Base-by-base conservation (phyloP, 2,329 filamentous ascomycete genomes). In the Phaeosphaeria sp. region DNA sequence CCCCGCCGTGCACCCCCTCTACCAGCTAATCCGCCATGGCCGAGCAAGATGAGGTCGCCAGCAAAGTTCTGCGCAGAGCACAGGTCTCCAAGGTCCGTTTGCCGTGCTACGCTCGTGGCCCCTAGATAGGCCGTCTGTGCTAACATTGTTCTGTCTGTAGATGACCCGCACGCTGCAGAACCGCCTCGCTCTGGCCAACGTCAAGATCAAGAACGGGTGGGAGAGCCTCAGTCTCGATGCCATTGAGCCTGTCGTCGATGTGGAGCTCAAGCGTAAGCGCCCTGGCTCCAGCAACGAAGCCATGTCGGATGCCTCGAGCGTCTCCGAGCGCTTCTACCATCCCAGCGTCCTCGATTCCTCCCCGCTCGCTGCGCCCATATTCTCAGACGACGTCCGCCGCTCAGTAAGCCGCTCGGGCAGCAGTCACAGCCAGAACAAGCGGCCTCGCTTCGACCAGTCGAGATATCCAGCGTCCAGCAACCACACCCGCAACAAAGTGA, bases 151-250 rank as follows among this genome's bases (percentile, higher is more conserved):
- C 30, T 36, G 30, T 6, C 51, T 58, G 54, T 75, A 98, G 95
- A 96, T 99, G 82, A 95, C 93, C 69, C 86, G 94, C 76, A 91
- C 91, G 73, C 84, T 99, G 54, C 93, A 98, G 81, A 93, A 96
- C 82, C 92, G 94, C 63, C 88, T 99, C 59, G 94, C 95, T 57
- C 87, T 98, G 64, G 95, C 95, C 75, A 95, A 96, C 79, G 95
- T 97, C 86, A 98, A 98, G 82, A 93, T 95, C 67, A 93, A 96
- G 80, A 91, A 96, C 81, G 93, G 93, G 76, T 96, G 93, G 89
- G 91, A 97, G 79, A 91, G 95, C 78, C 86, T 96, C 75, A 91
- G 90, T 62, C 87, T 96, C 72, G 91, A 93, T 75, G 89, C 84
- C 60, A 92, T 97, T 79, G 92, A 96, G 79, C 92, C 92, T 51